Evolutionary conservation across 768 basidiomycete species (phyloP), one percentile per base, ranked within the genome.

Genomic region (Epithele typhae): DNA sequence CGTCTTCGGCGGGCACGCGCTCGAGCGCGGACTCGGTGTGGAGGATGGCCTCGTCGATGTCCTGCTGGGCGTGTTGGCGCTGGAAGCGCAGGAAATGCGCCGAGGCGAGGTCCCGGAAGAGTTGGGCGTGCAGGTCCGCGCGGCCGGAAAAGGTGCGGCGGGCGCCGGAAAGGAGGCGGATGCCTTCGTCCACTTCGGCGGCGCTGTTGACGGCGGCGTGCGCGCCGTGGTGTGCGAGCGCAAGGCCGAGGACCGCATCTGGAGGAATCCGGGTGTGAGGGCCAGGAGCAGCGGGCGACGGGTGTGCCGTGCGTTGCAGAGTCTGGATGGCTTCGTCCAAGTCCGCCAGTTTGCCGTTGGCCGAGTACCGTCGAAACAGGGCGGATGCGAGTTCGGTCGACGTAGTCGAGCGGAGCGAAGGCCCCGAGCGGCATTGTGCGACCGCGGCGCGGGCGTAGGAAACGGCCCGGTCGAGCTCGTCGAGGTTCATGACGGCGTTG

Each of bases 31-130:
- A 35, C n/a, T 33, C 15, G 10, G 35, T 35, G 18, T 44, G 34
- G 9, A 22, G 43, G 24, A 44, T 44, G 5, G 43, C 43, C 15
- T 25, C 34, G 34, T 44, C 43, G 34, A 44, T 14, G 15, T 44
- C 43, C 3, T 37, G 15, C 23, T 22, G 8, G 24, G 12, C 8
- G 23, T 44, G 22, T 25, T 24, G 36, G 17, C 17, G 15, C 24
- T 37, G 43, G 43, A 36, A 37, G 22, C 43, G 43, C 32, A 17
- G 34, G 43, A 37, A 37, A 17, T 34, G 24, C 23, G 43, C 43
- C 22, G 15, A 18, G 1, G 43, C 34, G n/a, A 44, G 43, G 34
- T 44, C 43, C 23, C 23, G 15, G 43, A 11, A 23, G 43, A 35
- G 23, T 44, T 36, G 23, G 36, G 43, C 21, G n/a, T 15, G 34